Conservation (phyloP, 306 rosid species). For the Hippophae tibetana region DNA sequence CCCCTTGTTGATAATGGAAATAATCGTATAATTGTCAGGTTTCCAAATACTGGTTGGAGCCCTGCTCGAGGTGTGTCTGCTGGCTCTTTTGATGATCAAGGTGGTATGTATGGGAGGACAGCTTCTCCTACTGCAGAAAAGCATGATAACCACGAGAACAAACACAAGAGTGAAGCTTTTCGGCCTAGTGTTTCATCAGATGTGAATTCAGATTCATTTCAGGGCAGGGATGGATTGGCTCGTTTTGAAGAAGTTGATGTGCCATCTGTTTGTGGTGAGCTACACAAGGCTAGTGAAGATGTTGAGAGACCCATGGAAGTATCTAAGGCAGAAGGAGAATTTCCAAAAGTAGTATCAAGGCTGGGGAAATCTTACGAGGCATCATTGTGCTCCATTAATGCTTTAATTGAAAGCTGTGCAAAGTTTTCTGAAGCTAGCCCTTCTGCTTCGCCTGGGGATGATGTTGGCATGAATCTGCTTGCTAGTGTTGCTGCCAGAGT, state of each 20-base stretch:
- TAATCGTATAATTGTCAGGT: constrained; percentile 56
- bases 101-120: constrained; percentile 37
- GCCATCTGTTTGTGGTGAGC: constrained; percentile 34
- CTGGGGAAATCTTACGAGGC: constrained; percentile 48
- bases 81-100: constrained; percentile 45
- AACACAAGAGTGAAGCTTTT: constrained; percentile 31
- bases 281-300: constrained; percentile 29
- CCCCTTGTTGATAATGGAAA: constrained; percentile 39
- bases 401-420: constrained; percentile 70
- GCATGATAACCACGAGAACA: constrained; percentile 46
- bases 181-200: constrained; percentile 36
- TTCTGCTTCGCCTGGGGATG: constrained; percentile 44
- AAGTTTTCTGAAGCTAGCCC: constrained; percentile 53
- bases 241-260: constrained; percentile 54
- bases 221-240: constrained; percentile 40
- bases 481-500: constrained; percentile 91
- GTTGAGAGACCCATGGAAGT: constrained; percentile 33
- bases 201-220: constrained; percentile 38
- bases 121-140: constrained; percentile 52
- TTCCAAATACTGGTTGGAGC: constrained; percentile 53
- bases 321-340: constrained; percentile 39
- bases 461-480: constrained; percentile 79
- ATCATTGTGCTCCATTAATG: constrained; percentile 66
- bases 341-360: constrained; percentile 36
- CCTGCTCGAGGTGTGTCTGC: constrained; percentile 47